A percentile compares a stretch with the other conserved stretches of the same genome.
Conservation (phyloP, 805 yeast genomes). For the Starmerella lactis-condensi region DNA sequence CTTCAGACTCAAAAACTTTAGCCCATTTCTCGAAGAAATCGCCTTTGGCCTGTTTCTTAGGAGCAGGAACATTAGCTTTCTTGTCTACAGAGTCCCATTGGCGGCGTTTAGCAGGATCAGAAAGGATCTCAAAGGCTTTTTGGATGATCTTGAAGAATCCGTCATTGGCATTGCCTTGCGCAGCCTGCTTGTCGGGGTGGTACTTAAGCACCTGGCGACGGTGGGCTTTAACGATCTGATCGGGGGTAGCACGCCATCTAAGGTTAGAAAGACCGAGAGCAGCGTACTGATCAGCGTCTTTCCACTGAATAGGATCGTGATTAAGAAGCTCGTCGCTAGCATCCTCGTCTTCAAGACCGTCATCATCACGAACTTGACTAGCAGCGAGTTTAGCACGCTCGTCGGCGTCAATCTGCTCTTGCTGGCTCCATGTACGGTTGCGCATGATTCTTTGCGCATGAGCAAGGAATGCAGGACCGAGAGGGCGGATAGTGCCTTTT, state of each 20-base stretch:
- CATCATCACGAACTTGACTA: slow-evolving; percentile 37
- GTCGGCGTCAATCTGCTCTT: slow-evolving; percentile 81
- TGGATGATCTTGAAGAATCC: slow-evolving; percentile 96
- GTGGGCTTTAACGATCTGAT: slow-evolving; percentile 89
- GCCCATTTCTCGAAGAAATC: slow-evolving; percentile 88
- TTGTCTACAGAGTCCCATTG: slow-evolving; percentile 93
- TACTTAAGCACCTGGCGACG: slow-evolving; percentile 90
- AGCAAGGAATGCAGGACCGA: slow-evolving; percentile 86
- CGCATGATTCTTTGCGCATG: slow-evolving; percentile 90
- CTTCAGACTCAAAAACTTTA: slow-evolving; percentile 77
- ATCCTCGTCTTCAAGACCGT: slow-evolving; percentile 30
- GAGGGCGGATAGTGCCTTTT: slow-evolving; percentile 73
- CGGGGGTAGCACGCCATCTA: slow-evolving; percentile 80
- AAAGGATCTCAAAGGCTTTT: slow-evolving; percentile 80
- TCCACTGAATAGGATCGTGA: slow-evolving; percentile 98
- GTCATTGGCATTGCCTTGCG: slow-evolving; percentile 72
- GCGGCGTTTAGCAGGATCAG: slow-evolving; percentile 70
- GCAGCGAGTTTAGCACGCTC: slow-evolving; percentile 43
- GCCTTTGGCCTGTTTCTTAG: slow-evolving; percentile 40
- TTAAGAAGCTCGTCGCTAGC: slow-evolving; percentile 64
- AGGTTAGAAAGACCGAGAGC: slow-evolving; percentile 84
- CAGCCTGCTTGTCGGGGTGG: slow-evolving; percentile 97
- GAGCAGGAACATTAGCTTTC: slow-evolving; percentile 69
- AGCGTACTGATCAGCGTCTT: slow-evolving; percentile 85
- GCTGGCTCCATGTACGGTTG: slow-evolving; percentile 98